Conservation (phyloP, 108 stramenopile genomes). For the Stephanodiscus minutulus region DNA sequence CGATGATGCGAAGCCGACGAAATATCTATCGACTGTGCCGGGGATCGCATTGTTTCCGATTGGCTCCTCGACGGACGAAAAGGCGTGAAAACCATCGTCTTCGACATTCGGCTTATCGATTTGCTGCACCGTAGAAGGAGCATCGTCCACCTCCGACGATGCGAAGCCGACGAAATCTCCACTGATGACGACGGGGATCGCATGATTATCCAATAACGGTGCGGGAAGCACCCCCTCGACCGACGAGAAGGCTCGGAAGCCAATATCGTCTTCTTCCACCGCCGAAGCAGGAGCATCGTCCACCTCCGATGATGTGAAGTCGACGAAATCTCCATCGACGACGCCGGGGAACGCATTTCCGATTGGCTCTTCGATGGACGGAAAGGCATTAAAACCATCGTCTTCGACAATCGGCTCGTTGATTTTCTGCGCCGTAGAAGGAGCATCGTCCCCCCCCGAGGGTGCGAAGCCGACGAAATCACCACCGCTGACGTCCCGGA, state of each 20-base stretch:
- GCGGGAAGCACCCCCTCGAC: constrained; percentile 6
- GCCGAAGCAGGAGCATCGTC: not conserved
- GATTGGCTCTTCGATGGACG: constrained; percentile 4
- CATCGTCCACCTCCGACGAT: too few relatives aligned
- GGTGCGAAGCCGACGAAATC: too few relatives aligned
- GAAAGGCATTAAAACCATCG: constrained; percentile 12
- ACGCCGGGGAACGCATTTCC: not conserved
- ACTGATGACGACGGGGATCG: not conserved
- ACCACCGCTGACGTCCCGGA: too few relatives aligned
- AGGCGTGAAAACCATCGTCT: constrained; percentile 11
- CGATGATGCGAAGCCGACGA: not conserved
- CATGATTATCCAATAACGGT: not conserved
- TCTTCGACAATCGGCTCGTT: not conserved
- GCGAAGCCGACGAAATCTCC: too few relatives aligned
- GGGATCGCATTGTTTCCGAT: not conserved
- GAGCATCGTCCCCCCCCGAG: too few relatives aligned
- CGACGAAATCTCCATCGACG: not conserved
- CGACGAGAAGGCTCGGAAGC: constrained; percentile 10
- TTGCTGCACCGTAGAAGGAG: too few relatives aligned
- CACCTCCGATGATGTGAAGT: not conserved
- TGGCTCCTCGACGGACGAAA: constrained; percentile 13
- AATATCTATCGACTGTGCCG: not conserved
- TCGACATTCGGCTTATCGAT: too few relatives aligned
- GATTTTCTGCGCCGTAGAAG: too few relatives aligned
- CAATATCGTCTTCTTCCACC: not conserved